phyloP scores from a whole-genome alignment of 306 rosid genomes.

The Gynostemma pentaphyllum region DNA sequence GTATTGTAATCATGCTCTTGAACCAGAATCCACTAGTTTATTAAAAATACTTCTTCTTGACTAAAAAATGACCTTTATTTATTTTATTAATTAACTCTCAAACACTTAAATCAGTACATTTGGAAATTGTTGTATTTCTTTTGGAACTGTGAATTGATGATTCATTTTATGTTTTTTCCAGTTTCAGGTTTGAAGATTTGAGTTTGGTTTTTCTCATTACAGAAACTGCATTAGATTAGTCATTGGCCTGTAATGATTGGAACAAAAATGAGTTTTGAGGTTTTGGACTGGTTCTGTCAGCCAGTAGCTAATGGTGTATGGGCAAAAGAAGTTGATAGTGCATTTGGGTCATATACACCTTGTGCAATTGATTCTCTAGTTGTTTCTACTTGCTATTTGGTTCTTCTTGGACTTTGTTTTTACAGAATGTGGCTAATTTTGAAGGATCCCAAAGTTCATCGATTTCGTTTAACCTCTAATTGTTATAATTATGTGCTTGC shows the following conservation, averaged over 20 bases:
- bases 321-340: slow-evolving; percentile 44
- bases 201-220: not conserved
- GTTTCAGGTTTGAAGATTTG: not conserved
- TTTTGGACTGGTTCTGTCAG: slow-evolving; percentile 65
- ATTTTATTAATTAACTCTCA: no score
- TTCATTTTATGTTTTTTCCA: no score
- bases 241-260: not conserved
- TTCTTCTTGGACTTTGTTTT: slow-evolving; percentile 45
- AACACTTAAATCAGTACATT: no score
- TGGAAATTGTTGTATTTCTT: no score
- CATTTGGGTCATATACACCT: slow-evolving; percentile 77
- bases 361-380: slow-evolving; percentile 71
- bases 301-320: slow-evolving; percentile 50
- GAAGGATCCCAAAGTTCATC: slow-evolving; percentile 30
- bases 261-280: slow-evolving; percentile 38
- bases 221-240: not conserved
- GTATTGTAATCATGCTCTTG: no score
- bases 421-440: slow-evolving; percentile 51
- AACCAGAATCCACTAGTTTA: no score
- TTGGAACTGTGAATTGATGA: no score
- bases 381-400: slow-evolving; percentile 50
- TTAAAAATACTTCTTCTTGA: no score
- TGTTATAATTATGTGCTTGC: slow-evolving; percentile 44
- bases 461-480: slow-evolving; percentile 52
- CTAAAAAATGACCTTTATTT: no score